Base-by-base conservation (phyloP, 1,284 basidiomycete species). In the Irpex lacteus region DNA sequence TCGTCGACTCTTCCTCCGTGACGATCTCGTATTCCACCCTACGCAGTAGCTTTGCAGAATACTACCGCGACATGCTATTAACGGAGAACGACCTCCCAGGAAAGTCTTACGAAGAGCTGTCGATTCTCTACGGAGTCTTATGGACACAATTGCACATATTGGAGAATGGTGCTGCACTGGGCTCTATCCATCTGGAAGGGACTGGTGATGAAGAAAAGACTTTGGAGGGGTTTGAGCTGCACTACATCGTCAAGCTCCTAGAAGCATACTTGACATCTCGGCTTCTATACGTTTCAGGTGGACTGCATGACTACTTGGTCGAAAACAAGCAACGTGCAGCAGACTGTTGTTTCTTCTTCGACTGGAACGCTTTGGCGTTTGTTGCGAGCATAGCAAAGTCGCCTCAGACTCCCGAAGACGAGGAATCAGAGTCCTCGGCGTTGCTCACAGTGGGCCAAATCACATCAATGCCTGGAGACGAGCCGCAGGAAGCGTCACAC, bases 131-230 rank as follows among this genome's bases (percentile, higher is more conserved):
- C 66, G 81, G 83, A 9, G 73, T 81, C 15, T 75, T 93, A 4
- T 89, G 87, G 82, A 83, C 78, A 0, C 91, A 94, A 69, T 72
- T 86, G 18, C 85, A 90, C 63, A 80, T 92, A 15, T 73, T 92
- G 60, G 78, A 80, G 56, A 88, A 85, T 66, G 92, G 92, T 0
- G 68, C 93, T 11, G 81, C 82, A 0, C 75, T 86, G 21, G 88
- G 89, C 0, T 86, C 91, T 0, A 77, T 90, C 40, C 75, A 88
- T 49, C 72, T 85, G 5, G 73, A 77, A 67, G 75, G 76, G 56
- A 67, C 65, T 40, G 67, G 72, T 21, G 52, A 83, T 2, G 78
- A 85, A 61, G 77, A 81, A 37, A 52, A 19, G 19, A 52, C 15
- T 8, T 7, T 52, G n/a, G 18, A 52, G 15, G 50, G 50, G 18